Evolutionary conservation across 768 basidiomycete genomes (phyloP).

Genomic region (Tricholoma matsutake): DNA sequence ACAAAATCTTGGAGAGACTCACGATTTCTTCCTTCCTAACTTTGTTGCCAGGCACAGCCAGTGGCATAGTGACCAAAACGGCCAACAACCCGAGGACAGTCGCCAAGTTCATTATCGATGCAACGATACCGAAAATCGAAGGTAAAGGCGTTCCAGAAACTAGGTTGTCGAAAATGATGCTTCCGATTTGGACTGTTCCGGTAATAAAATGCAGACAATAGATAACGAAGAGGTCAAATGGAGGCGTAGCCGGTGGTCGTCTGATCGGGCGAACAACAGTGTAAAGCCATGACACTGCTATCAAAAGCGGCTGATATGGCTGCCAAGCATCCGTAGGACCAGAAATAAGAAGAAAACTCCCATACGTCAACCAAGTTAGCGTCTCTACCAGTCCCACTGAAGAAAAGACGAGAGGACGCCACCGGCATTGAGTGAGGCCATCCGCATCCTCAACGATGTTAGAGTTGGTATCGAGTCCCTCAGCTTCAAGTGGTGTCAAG

Average conservation of each 20-base stretch:
- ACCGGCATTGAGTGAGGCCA: too few species aligned
- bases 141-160: constrained; percentile 44
- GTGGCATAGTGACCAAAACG: constrained; percentile 57
- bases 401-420: too few species aligned
- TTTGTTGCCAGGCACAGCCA: constrained; percentile 53
- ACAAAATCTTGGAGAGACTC: constrained; percentile 23
- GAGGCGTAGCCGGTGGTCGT: constrained; percentile 55
- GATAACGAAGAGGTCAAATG: constrained; percentile 61
- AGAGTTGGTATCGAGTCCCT: too few species aligned
- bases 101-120: constrained; percentile 39
- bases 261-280: constrained; percentile 52
- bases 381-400: too few species aligned
- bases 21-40: constrained; percentile 63
- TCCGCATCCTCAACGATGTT: too few species aligned
- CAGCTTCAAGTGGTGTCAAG: too few species aligned
- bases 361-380: too few species aligned
- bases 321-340: not conserved
- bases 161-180: constrained; percentile 46
- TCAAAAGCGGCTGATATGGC: constrained; percentile 19
- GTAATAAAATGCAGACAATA: constrained; percentile 47
- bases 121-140: constrained; percentile 20
- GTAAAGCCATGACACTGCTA: constrained; percentile 65
- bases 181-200: constrained; percentile 49
- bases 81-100: constrained; percentile 40
- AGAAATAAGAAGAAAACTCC: too few species aligned